These are phyloP conservation scores for Eucalyptus erythrocorys DNA, from an alignment of 345 rosid genomes.

Conservation along the genomic window DNA sequence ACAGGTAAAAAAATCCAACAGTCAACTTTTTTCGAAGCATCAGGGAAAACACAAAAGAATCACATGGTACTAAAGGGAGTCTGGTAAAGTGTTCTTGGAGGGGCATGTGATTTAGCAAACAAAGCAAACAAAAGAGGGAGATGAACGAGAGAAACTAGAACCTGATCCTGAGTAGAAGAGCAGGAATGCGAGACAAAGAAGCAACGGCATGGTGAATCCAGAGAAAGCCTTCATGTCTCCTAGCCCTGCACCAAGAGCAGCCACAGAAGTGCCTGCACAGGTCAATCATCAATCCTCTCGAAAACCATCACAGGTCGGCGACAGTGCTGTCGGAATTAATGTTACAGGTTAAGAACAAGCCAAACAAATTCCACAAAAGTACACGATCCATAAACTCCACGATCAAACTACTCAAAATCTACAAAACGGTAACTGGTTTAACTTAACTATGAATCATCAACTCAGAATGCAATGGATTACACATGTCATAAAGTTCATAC, in stretches of 20 bases:
- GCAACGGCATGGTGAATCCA: neutral
- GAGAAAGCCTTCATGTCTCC: neutral
- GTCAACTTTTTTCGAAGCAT: neutral
- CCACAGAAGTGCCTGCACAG: neutral
- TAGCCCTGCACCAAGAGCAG: neutral
- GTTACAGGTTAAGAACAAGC: neutral
- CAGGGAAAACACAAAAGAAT: neutral
- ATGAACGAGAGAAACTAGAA: neutral
- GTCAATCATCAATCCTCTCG: neutral
- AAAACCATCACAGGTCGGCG: neutral
- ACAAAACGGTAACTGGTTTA: neutral
- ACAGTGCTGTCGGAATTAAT: neutral
- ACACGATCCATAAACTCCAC: neutral
- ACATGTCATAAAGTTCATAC: no score
- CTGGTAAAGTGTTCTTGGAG: neutral
- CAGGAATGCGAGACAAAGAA: neutral
- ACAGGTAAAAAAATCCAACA: neutral
- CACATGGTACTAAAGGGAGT: neutral
- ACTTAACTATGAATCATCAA: no score
- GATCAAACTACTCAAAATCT: neutral
- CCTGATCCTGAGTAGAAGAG: neutral
- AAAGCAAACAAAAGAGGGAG: neutral
- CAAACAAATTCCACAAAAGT: neutral
- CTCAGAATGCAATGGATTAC: no score
- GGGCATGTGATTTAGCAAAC: neutral